These are phyloP conservation scores for Mrakia blollopis DNA, from an alignment of 768 basidiomycete genomes.

Conservation along the genomic window DNA sequence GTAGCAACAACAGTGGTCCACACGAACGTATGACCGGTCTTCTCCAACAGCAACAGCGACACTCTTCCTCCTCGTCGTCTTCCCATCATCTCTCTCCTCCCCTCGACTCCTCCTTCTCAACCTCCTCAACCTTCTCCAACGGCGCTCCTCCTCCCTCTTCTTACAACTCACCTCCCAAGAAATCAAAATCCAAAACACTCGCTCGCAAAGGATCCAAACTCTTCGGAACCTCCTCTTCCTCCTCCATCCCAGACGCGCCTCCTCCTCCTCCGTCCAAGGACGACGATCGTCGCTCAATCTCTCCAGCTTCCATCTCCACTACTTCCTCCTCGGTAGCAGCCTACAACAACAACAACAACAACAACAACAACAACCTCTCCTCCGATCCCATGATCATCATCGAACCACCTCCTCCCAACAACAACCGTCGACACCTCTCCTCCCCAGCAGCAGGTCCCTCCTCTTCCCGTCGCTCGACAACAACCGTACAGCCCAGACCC, in stretches of 20 bases:
- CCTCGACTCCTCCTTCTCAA: background rate
- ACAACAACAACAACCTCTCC: too few relatives aligned
- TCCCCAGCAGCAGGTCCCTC: background rate
- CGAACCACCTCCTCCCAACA: conserved; percentile 5
- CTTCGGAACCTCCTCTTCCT: conserved; percentile 16
- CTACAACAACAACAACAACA: too few relatives aligned
- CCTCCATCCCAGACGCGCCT: background rate
- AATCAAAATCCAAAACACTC: conserved; percentile 15
- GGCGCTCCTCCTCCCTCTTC: background rate
- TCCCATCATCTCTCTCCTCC: conserved; percentile 2
- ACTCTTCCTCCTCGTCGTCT: background rate
- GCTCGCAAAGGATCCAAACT: conserved; percentile 26
- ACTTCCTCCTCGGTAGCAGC: background rate
- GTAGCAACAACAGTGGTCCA: too few relatives aligned
- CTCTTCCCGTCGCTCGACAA: conserved; percentile 4
- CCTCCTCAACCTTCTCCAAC: background rate
- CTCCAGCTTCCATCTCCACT: conserved; percentile 8
- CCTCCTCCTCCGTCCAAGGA: background rate
- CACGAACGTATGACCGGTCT: conserved; percentile 3
- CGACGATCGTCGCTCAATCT: background rate
- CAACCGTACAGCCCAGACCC: background rate
- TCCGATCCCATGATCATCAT: conserved; percentile 21
- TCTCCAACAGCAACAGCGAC: background rate
- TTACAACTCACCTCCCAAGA: conserved; percentile 16
- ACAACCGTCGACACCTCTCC: conserved; percentile 4